Percentiles rank a stretch among this genome's conserved stretches.
phyloP scores from a whole-genome alignment of 169 alveolate species.

The Perkinsus olseni region DNA sequence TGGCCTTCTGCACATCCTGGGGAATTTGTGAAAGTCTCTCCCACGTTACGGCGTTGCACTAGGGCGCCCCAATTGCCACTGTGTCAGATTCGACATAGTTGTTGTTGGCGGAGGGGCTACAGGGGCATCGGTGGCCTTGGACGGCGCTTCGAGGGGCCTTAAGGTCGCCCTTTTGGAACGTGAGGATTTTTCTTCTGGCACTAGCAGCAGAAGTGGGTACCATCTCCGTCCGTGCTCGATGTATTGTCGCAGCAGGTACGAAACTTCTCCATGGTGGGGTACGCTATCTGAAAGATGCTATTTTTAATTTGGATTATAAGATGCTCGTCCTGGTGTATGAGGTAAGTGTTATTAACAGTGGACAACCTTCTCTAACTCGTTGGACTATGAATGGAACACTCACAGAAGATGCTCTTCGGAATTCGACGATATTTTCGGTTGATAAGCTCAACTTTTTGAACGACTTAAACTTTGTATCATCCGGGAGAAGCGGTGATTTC shows the following conservation, averaged over 20 bases:
- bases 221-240: background rate
- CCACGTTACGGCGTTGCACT: too few species aligned
- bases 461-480: too few species aligned
- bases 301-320: constrained; percentile 46
- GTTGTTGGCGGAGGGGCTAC: constrained; percentile 80
- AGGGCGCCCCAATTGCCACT: too few species aligned
- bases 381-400: too few species aligned
- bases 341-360: too few species aligned
- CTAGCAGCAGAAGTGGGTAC: constrained; percentile 43
- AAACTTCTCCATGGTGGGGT: constrained; percentile 91
- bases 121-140: constrained; percentile 76
- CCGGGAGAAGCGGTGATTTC: too few species aligned
- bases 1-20: too few species aligned
- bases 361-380: too few species aligned
- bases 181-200: constrained; percentile 83
- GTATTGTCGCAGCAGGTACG: constrained; percentile 62
- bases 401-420: too few species aligned
- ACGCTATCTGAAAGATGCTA: constrained; percentile 77
- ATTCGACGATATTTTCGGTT: too few species aligned
- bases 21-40: too few species aligned
- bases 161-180: constrained; percentile 78
- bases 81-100: constrained; percentile 15
- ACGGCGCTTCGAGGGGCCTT: constrained; percentile 83
- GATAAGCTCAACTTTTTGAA: too few species aligned
- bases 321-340: background rate